Conservation (phyloP, 345 rosid species). For the Tarenaya hassleriana region DNA sequence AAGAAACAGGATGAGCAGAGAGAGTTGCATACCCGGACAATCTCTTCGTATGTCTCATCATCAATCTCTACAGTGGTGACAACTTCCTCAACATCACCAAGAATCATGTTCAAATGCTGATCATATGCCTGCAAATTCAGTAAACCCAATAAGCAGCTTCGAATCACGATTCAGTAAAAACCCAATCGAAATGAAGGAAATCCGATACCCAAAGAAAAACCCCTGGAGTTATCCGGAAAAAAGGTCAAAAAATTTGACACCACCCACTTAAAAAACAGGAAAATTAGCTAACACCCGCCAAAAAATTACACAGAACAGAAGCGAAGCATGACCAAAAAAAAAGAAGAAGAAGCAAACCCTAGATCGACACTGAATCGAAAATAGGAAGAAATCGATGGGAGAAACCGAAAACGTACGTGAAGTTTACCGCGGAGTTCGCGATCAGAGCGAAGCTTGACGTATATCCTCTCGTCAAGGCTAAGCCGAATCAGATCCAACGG, state of each 20-base stretch:
- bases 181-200: too few species aligned
- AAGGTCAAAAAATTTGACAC: neutral
- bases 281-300: too few species aligned
- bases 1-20: neutral
- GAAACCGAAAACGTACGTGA: slow-evolving; percentile 41
- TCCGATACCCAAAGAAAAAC: neutral
- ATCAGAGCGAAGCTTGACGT: slow-evolving; percentile 97
- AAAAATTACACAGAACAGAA: neutral
- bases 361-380: neutral
- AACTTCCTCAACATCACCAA: slow-evolving; percentile 96
- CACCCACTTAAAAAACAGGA: too few species aligned
- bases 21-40: slow-evolving; percentile 72
- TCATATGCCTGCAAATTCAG: slow-evolving; percentile 97
- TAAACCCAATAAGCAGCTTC: too few species aligned
- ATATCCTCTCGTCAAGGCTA: slow-evolving; percentile 97
- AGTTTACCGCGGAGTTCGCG: slow-evolving; percentile 99
- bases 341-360: neutral
- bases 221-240: slow-evolving; percentile 11
- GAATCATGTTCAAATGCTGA: slow-evolving; percentile 99
- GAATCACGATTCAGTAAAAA: too few species aligned
- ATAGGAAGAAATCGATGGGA: slow-evolving; percentile 5
- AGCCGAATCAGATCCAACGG: slow-evolving; percentile 95
- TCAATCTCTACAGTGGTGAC: slow-evolving; percentile 97
- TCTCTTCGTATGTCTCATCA: slow-evolving; percentile 97
- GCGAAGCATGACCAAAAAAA: too few species aligned